Conservation (phyloP, 148 eudicot species). For the Fallopia convolvulus region DNA sequence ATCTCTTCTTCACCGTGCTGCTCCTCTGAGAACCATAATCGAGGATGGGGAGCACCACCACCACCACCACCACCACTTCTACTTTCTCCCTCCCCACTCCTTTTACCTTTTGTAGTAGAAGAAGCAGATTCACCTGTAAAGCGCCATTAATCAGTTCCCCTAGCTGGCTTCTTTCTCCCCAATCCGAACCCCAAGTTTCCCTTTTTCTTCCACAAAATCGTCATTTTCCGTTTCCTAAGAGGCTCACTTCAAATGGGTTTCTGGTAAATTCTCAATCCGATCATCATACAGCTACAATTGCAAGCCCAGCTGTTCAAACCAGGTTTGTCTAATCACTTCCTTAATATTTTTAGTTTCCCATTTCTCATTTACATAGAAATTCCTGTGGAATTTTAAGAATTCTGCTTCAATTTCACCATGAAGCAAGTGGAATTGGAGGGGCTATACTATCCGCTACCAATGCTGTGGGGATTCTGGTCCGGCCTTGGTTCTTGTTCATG, state of each 20-base stretch:
- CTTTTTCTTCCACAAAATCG: not conserved
- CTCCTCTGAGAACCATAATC: not conserved
- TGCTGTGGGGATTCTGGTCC: constrained; percentile 69
- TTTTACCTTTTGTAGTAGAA: not conserved
- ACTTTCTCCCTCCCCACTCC: not conserved
- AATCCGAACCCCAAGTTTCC: not conserved
- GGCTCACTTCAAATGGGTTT: not conserved
- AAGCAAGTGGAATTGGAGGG: constrained; percentile 85
- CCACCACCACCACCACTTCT: not conserved
- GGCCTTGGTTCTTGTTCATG: constrained; percentile 77
- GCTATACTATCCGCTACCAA: constrained; percentile 82
- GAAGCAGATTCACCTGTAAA: not conserved
- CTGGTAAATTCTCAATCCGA: not conserved
- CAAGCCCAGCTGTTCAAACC: constrained; percentile 6
- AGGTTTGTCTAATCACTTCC: not conserved
- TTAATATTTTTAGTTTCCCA: constrained; percentile 13
- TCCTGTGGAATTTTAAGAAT: not conserved
- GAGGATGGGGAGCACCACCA: not conserved
- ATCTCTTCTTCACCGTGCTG: not conserved
- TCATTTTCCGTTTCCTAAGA: not conserved
- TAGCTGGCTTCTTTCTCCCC: not conserved
- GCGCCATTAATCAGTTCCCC: not conserved
- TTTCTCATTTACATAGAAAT: not conserved
- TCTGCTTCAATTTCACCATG: constrained; percentile 14
- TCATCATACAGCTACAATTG: not conserved